Evolutionary conservation across 192 early-diverging fungal genomes (phyloP).

Genomic region (Geranomyces variabilis): DNA sequence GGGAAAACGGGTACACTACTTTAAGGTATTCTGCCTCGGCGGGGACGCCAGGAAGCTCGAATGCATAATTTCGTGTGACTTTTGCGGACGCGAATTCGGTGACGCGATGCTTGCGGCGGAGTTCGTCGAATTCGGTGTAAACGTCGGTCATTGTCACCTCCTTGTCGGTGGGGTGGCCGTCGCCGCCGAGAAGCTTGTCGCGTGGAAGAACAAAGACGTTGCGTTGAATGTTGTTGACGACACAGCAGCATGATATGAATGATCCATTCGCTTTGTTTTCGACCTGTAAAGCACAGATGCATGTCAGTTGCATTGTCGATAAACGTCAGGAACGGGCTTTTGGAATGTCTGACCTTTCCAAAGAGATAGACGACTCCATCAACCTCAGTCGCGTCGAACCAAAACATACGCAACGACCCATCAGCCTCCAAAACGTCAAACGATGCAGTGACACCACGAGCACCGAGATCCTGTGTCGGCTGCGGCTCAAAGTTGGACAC

Average conservation of each 20-base stretch:
- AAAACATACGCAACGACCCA: conserved; percentile 75
- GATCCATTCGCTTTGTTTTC: conserved; percentile 51
- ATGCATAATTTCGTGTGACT: conserved; percentile 86
- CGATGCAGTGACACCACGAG: conserved; percentile 2
- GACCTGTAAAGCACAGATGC: conserved; percentile 49
- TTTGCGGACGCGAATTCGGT: conserved; percentile 59
- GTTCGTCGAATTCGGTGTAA: conserved; percentile 70
- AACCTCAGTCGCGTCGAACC: conserved; percentile 90
- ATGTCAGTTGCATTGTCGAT: background rate
- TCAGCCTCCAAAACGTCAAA: conserved; percentile 48
- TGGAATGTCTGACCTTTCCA: conserved; percentile 73
- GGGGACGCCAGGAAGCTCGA: conserved; percentile 84
- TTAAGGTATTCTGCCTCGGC: conserved; percentile 82
- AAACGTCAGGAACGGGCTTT: background rate
- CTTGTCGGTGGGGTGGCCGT: conserved; percentile 58
- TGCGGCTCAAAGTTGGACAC: conserved; percentile 18
- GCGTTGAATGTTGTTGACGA: conserved; percentile 77
- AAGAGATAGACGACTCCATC: conserved; percentile 84
- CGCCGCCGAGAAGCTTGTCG: conserved; percentile 50
- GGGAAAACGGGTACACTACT: conserved; percentile 73
- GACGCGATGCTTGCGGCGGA: conserved; percentile 64
- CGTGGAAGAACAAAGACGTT: conserved; percentile 95
- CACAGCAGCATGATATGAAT: conserved; percentile 81
- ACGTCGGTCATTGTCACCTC: conserved; percentile 70
- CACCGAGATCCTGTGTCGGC: background rate